A percentile compares a stretch with the other conserved stretches of the same genome.
phyloP scores from a whole-genome alignment of 2,329 filamentous ascomycete genomes.

The Colletotrichum neosansevieriae region DNA sequence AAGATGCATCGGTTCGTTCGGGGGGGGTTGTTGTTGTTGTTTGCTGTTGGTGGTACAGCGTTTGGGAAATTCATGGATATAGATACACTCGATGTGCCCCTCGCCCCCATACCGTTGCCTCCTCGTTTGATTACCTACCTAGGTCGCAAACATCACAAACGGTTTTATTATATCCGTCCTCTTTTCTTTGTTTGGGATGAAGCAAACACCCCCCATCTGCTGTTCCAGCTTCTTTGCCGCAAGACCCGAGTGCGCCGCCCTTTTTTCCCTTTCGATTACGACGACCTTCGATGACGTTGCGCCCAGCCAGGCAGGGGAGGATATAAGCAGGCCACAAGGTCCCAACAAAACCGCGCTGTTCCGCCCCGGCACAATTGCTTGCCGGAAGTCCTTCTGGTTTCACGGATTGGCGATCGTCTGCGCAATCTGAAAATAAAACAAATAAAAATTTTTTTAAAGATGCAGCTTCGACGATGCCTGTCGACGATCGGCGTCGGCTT shows the following conservation, averaged over 20 bases:
- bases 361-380: background rate
- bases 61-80: conserved; percentile 1
- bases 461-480: conserved; percentile 27
- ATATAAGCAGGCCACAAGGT: conserved; percentile 1
- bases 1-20: conserved; percentile 20
- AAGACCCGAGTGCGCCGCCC: conserved; percentile 8
- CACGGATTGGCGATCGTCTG: no score
- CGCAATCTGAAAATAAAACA: background rate
- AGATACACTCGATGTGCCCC: conserved; percentile 16
- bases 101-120: background rate
- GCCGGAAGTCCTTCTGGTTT: background rate
- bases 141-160: background rate
- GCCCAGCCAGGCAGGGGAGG: conserved; percentile 11
- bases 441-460: background rate
- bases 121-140: no score
- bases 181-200: background rate
- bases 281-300: conserved; percentile 31
- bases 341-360: background rate
- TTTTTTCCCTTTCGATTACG: background rate
- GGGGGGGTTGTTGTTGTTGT: background rate
- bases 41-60: background rate
- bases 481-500: conserved; percentile 19
- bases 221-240: background rate
- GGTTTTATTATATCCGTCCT: background rate
- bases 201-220: background rate